Evolutionary conservation across 805 yeast species (phyloP), one percentile per base, ranked within the genome.

Genomic region (Alloascoidea africana): DNA sequence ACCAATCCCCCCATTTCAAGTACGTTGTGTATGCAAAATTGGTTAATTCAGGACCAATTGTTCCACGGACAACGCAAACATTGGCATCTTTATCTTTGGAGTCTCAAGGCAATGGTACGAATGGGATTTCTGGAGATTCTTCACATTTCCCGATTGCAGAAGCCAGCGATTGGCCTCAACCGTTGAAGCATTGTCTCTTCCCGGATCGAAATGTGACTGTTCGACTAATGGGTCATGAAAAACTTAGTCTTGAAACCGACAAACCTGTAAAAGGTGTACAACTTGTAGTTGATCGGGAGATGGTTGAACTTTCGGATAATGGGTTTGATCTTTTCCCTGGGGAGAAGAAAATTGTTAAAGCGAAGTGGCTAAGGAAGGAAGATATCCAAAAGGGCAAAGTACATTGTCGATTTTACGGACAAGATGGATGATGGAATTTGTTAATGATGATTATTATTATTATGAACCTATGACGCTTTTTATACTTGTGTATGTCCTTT

Each of bases 91-190:
- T n/a, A n/a, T n/a, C n/a, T n/a, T n/a, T n/a, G n/a, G n/a, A n/a
- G n/a, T n/a, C n/a, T n/a, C n/a, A n/a, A n/a, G n/a, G n/a, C n/a
- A n/a, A n/a, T n/a, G n/a, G n/a, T n/a, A n/a, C n/a, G n/a, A n/a
- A n/a, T n/a, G n/a, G n/a, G n/a, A n/a, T n/a, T n/a, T n/a, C n/a
- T n/a, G n/a, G n/a, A n/a, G n/a, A n/a, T n/a, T n/a, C n/a, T n/a
- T n/a, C n/a, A n/a, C n/a, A n/a, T n/a, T 42, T 41, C 19, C 36
- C 38, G 18, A 42, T 64, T 19, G 55, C 60, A 4, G 44, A 58
- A 34, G 55, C 59, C 4, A 51, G 56, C 4, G 68, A 66, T 43
- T 68, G 74, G 73, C 73, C 74, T 0, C 72, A 69, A 45, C 68
- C 68, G 3, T 45, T 65, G 34, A 65, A 65, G 41, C 54, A 61